These are phyloP conservation scores for Scedosporium aurantiacum DNA, from an alignment of 2,329 filamentous ascomycete genomes.

Conservation along the genomic window DNA sequence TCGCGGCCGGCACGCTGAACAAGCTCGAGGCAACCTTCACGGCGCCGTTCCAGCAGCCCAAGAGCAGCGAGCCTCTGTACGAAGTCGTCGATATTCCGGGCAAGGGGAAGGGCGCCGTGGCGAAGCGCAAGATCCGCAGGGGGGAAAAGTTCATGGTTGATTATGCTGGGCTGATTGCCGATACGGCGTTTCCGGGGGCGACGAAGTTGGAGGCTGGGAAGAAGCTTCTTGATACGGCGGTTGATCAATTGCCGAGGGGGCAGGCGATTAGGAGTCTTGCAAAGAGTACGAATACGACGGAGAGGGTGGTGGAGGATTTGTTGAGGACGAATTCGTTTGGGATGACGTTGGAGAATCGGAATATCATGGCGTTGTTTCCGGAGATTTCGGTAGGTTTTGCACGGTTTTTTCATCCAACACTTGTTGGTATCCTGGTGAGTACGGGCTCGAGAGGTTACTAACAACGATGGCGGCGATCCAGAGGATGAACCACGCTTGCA, in stretches of 20 bases:
- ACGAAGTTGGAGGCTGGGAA: slow-evolving; percentile 19
- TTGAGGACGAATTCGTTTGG: slow-evolving; percentile 24
- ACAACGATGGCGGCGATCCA: slow-evolving; percentile 6
- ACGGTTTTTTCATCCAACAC: neutral
- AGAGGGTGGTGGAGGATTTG: slow-evolving; percentile 21
- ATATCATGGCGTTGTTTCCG: slow-evolving; percentile 16
- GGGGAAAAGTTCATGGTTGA: slow-evolving; percentile 26
- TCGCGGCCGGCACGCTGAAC: slow-evolving; percentile 17
- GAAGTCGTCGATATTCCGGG: slow-evolving; percentile 17
- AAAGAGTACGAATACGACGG: slow-evolving; percentile 14
- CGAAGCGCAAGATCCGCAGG: slow-evolving; percentile 19
- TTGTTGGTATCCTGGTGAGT: neutral
- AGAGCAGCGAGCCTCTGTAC: slow-evolving; percentile 13
- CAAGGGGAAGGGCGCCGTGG: slow-evolving; percentile 23
- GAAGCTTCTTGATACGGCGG: slow-evolving; percentile 17
- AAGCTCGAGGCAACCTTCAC: slow-evolving; percentile 12
- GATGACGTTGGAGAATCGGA: slow-evolving; percentile 7
- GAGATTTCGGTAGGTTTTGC: slow-evolving; percentile 14
- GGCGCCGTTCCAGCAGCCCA: slow-evolving; percentile 1
- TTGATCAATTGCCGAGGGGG: slow-evolving; percentile 17
- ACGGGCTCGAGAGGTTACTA: neutral
- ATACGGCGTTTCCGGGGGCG: slow-evolving; percentile 19
- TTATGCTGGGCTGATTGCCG: slow-evolving; percentile 19
- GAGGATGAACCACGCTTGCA: slow-evolving; percentile 17
- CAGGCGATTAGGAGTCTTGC: slow-evolving; percentile 17